Evolutionary conservation across 106 monocot species (phyloP).

Genomic region (Dendrobium chrysotoxum): DNA sequence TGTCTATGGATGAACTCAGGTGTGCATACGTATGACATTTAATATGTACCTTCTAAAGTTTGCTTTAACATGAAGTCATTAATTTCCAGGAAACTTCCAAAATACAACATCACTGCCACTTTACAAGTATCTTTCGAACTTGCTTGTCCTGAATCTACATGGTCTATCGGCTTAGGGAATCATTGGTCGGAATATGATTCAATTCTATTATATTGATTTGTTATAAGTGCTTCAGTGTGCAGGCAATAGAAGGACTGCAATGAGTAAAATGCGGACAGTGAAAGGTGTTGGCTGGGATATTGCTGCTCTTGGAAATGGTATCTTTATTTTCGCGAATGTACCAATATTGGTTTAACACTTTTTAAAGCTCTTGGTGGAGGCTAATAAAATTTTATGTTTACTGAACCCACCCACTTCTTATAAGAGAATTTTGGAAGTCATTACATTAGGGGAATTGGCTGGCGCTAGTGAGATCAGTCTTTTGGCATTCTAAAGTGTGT

Average conservation of each 20-base stretch:
- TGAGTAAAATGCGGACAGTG: constrained; percentile 78
- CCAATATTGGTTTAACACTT: neutral
- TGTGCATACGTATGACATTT: constrained; percentile 10
- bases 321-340: constrained; percentile 7
- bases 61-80: constrained; percentile 13
- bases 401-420: neutral
- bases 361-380: neutral
- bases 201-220: neutral
- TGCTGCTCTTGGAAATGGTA: constrained; percentile 93
- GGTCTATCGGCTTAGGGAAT: neutral
- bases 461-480: neutral
- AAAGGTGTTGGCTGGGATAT: constrained; percentile 98
- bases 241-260: constrained; percentile 97
- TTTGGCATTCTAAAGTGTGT: neutral
- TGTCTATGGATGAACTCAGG: constrained; percentile 82
- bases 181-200: neutral
- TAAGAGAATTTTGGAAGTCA: neutral
- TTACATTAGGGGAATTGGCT: neutral
- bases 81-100: constrained; percentile 74
- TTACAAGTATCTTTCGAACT: constrained; percentile 54
- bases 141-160: neutral
- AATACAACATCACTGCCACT: constrained; percentile 84
- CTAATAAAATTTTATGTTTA: neutral
- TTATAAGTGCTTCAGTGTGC: constrained; percentile 64
- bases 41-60: constrained; percentile 14